Evolutionary conservation across 139 green algal species (phyloP), one percentile per base, ranked within the genome.

Genomic region (Chlorella vulgaris): DNA sequence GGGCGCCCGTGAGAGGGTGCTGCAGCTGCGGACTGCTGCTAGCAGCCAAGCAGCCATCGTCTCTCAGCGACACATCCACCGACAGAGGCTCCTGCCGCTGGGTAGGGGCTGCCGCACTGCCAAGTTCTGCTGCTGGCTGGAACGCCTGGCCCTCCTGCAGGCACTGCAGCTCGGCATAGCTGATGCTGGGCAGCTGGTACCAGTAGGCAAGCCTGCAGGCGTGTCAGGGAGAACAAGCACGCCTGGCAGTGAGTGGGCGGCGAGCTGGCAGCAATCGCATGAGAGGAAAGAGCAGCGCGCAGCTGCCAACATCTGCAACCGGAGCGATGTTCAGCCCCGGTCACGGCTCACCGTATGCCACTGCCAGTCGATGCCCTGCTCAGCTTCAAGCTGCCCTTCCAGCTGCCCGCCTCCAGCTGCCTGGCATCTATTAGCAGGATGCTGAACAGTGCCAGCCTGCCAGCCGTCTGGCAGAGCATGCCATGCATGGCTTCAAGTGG

Each of bases 391-490:
- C 78, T 4, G 43, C 76, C 76, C 65, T 67, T 71, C 78, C 78
- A 83, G 66, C 62, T 55, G 47, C 66, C 78, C 28, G n/a, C 18
- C 50, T 83, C 78, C 36, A 83, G 66, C 66, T 60, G 78, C 66
- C 66, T 47, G 2, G 78, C 78, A 21, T 83, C 66, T 1, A 50
- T 42, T n/a, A 83, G 66, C 35, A 83, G 29, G 26, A 83, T 33
- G 78, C 60, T 67, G 66, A 70, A 78, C 33, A 86, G 67, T 62
- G 65, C 66, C 53, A 83, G 66, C 43, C 81, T 67, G 35, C 51
- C 74, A 0, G 74, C 81, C 33, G 43, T 62, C 51, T 78, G 74
- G 33, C 53, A 47, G 51, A 86, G 74, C 24, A 83, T 33, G 74
- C 24, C 51, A 51, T 86, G 81, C 74, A 86, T 73, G 31, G 75